These are phyloP conservation scores for Pichia sp. DNA, from an alignment of 1,139 yeast species.

Conservation along the genomic window DNA sequence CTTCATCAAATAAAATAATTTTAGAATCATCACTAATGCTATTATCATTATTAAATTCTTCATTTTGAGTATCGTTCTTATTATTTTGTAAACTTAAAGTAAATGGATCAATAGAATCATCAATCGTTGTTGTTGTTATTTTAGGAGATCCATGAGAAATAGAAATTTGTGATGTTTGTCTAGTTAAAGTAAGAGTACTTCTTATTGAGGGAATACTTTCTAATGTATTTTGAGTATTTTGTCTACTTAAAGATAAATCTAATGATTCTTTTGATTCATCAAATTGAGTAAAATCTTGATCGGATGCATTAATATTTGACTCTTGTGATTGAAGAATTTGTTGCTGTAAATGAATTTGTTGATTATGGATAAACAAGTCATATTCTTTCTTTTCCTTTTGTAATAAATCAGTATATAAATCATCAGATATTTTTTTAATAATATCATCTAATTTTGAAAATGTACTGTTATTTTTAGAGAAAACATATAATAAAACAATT, in stretches of 20 bases:
- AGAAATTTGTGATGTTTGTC: slow-evolving; percentile 14
- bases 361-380: slow-evolving; percentile 2
- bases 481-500: slow-evolving; percentile 46
- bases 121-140: neutral
- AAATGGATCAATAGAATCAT: slow-evolving; percentile 9
- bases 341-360: slow-evolving; percentile 3
- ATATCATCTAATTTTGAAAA: slow-evolving; percentile 17
- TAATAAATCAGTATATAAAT: slow-evolving; percentile 9
- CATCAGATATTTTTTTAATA: slow-evolving; percentile 20
- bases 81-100: neutral
- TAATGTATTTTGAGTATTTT: slow-evolving; percentile 15
- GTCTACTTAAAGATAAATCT: slow-evolving; percentile 16
- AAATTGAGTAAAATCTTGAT: neutral
- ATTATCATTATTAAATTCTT: neutral
- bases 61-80: neutral
- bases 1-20: slow-evolving; percentile 16
- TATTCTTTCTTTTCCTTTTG: slow-evolving; percentile 13
- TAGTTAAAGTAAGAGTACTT: slow-evolving; percentile 11
- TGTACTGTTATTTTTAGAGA: slow-evolving; percentile 37
- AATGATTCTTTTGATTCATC: slow-evolving; percentile 7
- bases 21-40: slow-evolving; percentile 1
- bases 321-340: slow-evolving; percentile 1
- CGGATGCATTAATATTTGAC: neutral
- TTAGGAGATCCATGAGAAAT: slow-evolving; percentile 6
- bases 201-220: slow-evolving; percentile 16